phyloP scores from a whole-genome alignment of 2,329 filamentous ascomycete species.

The Xylaria arbuscula region DNA sequence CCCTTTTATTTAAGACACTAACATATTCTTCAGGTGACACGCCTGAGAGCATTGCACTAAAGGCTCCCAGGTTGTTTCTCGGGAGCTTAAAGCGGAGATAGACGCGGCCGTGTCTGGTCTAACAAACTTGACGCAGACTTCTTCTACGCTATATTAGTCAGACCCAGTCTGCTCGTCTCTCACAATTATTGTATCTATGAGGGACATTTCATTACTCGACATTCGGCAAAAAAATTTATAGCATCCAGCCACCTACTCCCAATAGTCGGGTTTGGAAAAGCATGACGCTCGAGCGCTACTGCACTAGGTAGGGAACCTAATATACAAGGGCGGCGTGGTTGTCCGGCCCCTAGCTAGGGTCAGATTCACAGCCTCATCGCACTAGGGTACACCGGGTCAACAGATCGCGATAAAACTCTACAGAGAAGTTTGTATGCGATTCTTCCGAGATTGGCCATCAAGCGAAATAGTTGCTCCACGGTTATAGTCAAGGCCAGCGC shows the following conservation, averaged over 20 bases:
- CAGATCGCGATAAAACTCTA: background rate
- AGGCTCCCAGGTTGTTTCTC: conserved; percentile 11
- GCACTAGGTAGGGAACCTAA: background rate
- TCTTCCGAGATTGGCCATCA: background rate
- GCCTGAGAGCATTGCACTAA: conserved; percentile 3
- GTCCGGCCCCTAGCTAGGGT: conserved; percentile 4
- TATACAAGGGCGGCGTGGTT: background rate
- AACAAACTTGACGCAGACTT: background rate
- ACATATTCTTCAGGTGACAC: background rate
- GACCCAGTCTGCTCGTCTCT: background rate
- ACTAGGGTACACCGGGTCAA: background rate
- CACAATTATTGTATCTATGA: background rate
- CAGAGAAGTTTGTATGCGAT: background rate
- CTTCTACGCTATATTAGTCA: background rate
- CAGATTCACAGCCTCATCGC: conserved; percentile 5
- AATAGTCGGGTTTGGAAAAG: background rate
- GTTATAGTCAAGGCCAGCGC: background rate
- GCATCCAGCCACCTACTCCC: background rate
- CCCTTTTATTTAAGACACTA: background rate
- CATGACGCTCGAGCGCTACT: no score
- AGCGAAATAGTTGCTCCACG: background rate
- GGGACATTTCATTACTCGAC: background rate
- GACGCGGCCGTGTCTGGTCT: conserved; percentile 6
- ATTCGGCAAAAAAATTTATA: conserved; percentile 2
- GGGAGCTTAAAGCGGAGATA: conserved; percentile 23